These are phyloP conservation scores for Alternaria gansuensis DNA, from an alignment of 2,329 filamentous ascomycete genomes.

Conservation along the genomic window DNA sequence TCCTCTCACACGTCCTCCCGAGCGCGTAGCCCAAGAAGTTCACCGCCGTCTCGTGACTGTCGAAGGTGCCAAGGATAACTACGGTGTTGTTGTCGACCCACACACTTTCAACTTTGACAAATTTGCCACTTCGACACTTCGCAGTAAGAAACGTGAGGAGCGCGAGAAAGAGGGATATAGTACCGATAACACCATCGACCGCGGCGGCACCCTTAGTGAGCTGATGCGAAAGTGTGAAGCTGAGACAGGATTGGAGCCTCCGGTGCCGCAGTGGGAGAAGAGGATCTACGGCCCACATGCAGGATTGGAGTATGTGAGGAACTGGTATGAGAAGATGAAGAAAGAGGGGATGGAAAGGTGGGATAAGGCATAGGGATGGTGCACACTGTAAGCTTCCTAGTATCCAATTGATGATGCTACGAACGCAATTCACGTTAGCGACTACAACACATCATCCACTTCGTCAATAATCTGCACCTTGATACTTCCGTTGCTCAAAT, in stretches of 20 bases:
- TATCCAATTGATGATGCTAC: background rate
- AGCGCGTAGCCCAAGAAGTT: conserved; percentile 59
- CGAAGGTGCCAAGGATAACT: conserved; percentile 55
- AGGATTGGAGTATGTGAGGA: conserved; percentile 55
- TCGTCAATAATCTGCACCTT: conserved; percentile 68
- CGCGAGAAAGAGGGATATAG: conserved; percentile 29
- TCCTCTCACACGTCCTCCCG: conserved; percentile 55
- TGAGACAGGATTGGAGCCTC: conserved; percentile 57
- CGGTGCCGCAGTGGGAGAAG: conserved; percentile 57
- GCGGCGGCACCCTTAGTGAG: conserved; percentile 56
- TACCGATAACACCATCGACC: conserved; percentile 51
- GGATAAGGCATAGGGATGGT: conserved; percentile 25
- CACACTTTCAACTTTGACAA: conserved; percentile 51
- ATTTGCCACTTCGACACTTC: conserved; percentile 49
- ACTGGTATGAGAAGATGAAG: conserved; percentile 56
- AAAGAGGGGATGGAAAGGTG: conserved; percentile 35
- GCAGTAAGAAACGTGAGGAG: conserved; percentile 44
- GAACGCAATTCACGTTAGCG: background rate
- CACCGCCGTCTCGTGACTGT: conserved; percentile 57
- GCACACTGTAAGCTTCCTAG: background rate
- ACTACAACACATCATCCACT: conserved; percentile 37
- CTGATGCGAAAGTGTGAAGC: conserved; percentile 50
- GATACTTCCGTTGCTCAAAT: conserved; percentile 64
- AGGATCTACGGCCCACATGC: conserved; percentile 59
- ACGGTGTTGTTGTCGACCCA: conserved; percentile 57